phyloP scores from a whole-genome alignment of 441 rosid species.

The Pelargonium cotyledonis region DNA sequence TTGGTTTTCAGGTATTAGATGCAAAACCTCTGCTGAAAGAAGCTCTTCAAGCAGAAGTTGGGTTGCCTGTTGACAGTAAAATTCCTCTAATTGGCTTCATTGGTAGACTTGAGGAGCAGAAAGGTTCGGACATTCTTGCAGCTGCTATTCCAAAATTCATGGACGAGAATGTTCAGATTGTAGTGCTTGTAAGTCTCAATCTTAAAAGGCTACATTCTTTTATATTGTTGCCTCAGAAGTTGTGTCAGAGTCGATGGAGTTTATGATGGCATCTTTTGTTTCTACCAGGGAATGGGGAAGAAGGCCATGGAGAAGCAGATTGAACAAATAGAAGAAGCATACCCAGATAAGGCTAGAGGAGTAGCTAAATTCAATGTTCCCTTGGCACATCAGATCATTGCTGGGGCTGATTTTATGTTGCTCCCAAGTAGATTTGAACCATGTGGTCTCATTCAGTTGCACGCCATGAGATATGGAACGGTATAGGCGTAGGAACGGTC shows the following conservation, averaged over 20 bases:
- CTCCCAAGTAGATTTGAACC: slow-evolving; percentile 92
- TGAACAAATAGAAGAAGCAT: slow-evolving; percentile 46
- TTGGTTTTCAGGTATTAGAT: slow-evolving; percentile 44
- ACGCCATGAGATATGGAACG: slow-evolving; percentile 97
- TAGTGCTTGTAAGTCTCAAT: slow-evolving; percentile 56
- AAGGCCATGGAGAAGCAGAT: slow-evolving; percentile 63
- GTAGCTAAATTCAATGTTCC: slow-evolving; percentile 68
- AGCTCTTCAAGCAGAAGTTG: slow-evolving; percentile 82
- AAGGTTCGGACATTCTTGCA: slow-evolving; percentile 83
- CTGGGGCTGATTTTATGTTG: slow-evolving; percentile 82
- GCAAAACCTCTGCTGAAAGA: slow-evolving; percentile 85
- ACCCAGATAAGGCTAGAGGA: slow-evolving; percentile 67
- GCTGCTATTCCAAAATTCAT: slow-evolving; percentile 61
- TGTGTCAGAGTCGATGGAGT: no score
- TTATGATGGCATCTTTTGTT: background rate
- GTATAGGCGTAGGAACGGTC: no score
- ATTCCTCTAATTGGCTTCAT: slow-evolving; percentile 83
- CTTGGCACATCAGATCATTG: slow-evolving; percentile 84
- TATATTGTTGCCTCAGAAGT: no score
- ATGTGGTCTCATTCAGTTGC: slow-evolving; percentile 91
- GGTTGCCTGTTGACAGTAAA: slow-evolving; percentile 68
- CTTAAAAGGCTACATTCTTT: no score
- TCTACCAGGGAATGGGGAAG: slow-evolving; percentile 78
- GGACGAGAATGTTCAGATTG: slow-evolving; percentile 56
- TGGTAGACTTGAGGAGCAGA: slow-evolving; percentile 92